Conservation (phyloP, 139 green algal genomes). For the Chlamydomonas eustigma region DNA sequence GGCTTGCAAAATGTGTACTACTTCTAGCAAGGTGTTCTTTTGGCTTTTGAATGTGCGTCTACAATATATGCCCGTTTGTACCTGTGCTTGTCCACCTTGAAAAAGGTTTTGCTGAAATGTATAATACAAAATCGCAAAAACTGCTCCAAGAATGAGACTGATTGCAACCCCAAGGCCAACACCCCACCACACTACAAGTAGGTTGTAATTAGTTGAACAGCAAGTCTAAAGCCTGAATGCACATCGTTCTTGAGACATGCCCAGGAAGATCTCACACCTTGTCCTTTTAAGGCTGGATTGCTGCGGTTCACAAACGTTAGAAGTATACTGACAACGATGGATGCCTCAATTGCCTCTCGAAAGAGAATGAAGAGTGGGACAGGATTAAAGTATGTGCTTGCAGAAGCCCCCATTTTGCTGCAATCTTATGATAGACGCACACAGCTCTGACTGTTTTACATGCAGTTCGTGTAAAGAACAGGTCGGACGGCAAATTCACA, state of each 20-base stretch:
- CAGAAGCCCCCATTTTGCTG: not conserved
- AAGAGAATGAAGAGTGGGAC: conserved; percentile 56
- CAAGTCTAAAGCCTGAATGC: not conserved
- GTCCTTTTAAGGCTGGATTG: conserved; percentile 24
- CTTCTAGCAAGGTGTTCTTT: no score
- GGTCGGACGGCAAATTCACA: no score
- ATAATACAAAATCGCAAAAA: conserved; percentile 50
- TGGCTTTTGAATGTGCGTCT: no score
- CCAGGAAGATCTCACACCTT: conserved; percentile 32
- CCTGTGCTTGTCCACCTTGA: not conserved
- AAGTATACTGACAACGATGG: conserved; percentile 49
- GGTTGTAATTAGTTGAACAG: not conserved
- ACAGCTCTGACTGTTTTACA: not conserved
- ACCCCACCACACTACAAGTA: conserved; percentile 48
- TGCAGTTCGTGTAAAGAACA: no score
- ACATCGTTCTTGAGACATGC: not conserved
- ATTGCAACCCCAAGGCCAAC: conserved; percentile 30
- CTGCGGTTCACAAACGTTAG: conserved; percentile 43
- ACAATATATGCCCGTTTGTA: no score
- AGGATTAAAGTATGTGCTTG: conserved; percentile 34
- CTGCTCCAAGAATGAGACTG: conserved; percentile 35
- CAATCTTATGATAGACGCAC: not conserved
- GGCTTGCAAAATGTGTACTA: no score
- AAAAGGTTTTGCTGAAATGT: conserved; percentile 36
- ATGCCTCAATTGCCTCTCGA: conserved; percentile 48